Evolutionary conservation across 371 early-diverging fungal species (phyloP).

Genomic region (Syncephalis fuscata): DNA sequence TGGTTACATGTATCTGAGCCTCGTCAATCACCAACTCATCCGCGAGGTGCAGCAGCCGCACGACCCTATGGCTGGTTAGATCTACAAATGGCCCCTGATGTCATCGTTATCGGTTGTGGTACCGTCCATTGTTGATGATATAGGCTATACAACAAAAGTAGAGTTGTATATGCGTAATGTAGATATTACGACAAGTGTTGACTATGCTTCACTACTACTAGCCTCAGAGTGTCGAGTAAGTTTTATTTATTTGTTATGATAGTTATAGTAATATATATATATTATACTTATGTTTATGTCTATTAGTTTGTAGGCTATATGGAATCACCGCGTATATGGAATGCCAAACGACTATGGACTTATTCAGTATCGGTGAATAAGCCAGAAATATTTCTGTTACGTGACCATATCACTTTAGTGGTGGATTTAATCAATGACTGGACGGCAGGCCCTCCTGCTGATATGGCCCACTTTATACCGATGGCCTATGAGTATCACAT

Average conservation of each 20-base stretch:
- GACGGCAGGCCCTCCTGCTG: conserved; percentile 32
- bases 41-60: conserved; percentile 14
- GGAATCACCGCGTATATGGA: conserved; percentile 64
- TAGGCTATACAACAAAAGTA: conserved; percentile 35
- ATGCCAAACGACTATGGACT: conserved; percentile 46
- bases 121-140: conserved; percentile 31
- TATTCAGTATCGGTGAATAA: conserved; percentile 23
- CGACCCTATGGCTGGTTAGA: conserved; percentile 72
- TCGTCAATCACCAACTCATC: conserved; percentile 17
- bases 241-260: too few species aligned
- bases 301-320: conserved; percentile 31
- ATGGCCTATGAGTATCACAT: conserved; percentile 39
- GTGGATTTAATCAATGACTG: conserved; percentile 64
- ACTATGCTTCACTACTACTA: conserved; percentile 41
- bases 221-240: conserved; percentile 30
- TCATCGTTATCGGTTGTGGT: conserved; percentile 39
- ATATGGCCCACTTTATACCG: conserved; percentile 50
- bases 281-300: neutral
- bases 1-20: conserved; percentile 59
- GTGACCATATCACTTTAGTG: conserved; percentile 67
- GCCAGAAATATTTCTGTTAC: conserved; percentile 39
- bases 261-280: neutral
- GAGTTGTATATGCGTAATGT: conserved; percentile 29
- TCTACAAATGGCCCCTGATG: conserved; percentile 32
- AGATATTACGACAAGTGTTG: conserved; percentile 43